Evolutionary conservation across 1,139 yeast species (phyloP).

Genomic region (Nakaseomyces kungkrabaensis): DNA sequence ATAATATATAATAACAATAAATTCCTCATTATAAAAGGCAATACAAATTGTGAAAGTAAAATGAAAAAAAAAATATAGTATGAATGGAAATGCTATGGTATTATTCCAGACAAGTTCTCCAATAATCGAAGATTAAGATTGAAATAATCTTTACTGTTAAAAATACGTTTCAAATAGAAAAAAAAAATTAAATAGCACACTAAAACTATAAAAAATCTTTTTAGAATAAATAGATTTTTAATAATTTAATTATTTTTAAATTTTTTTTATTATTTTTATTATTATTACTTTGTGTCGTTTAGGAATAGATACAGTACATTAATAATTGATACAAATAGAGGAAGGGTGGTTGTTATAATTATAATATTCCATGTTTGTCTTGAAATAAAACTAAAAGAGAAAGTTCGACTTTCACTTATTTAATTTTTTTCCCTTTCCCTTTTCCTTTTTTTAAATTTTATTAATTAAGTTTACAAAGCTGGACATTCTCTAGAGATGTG

Average conservation of each 20-base stretch:
- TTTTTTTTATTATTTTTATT: neutral
- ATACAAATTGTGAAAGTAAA: neutral
- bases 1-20: too few relatives aligned
- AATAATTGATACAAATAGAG: slow-evolving; percentile 5
- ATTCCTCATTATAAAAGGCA: too few relatives aligned
- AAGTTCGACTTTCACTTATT: neutral
- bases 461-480: slow-evolving; percentile 4
- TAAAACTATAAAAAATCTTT: too few relatives aligned
- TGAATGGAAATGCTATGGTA: neutral
- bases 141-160: too few relatives aligned
- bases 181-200: too few relatives aligned
- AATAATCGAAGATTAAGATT: too few relatives aligned
- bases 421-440: neutral
- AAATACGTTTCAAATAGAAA: too few relatives aligned
- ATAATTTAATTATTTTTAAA: neutral
- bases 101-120: neutral
- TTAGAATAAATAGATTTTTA: too few relatives aligned
- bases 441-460: too few relatives aligned
- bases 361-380: neutral
- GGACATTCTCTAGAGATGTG: slow-evolving; percentile 84
- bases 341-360: neutral
- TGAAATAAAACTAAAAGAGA: too few relatives aligned
- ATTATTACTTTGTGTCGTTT: neutral
- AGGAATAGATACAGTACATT: slow-evolving; percentile 7
- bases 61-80: neutral